Conservation (phyloP, 225 moss, liverwort and hornwort species). For the Bryoerythrophyllum caledonicum region DNA sequence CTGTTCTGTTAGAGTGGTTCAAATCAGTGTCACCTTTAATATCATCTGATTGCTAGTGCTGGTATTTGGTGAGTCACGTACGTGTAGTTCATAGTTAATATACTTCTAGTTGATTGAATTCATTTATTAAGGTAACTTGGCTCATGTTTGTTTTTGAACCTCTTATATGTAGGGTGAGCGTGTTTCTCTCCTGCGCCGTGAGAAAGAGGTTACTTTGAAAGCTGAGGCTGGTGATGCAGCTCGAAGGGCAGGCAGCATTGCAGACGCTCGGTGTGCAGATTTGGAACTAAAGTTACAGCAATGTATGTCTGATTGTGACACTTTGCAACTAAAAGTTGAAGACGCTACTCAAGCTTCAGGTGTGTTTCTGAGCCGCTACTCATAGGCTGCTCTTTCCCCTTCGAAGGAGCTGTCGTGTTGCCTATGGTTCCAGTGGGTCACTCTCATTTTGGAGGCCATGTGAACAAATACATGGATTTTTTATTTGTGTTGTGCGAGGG, state of each 20-base stretch:
- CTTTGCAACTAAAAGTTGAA: constrained; percentile 77
- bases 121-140: constrained; percentile 3
- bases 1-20: neutral
- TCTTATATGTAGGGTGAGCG: constrained; percentile 63
- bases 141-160: neutral
- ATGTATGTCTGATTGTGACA: constrained; percentile 85
- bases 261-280: constrained; percentile 73
- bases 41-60: too few relatives aligned
- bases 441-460: neutral
- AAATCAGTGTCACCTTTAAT: neutral
- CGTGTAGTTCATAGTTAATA: neutral
- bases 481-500: neutral
- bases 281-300: constrained; percentile 83
- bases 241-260: constrained; percentile 60
- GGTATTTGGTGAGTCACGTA: constrained; percentile 14
- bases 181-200: constrained; percentile 52
- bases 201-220: constrained; percentile 74
- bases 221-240: constrained; percentile 74
- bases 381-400: neutral
- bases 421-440: neutral
- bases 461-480: neutral
- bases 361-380: constrained; percentile 21
- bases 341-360: constrained; percentile 76
- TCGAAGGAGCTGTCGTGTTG: neutral
- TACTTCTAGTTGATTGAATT: constrained; percentile 19